Evolutionary conservation across 2,329 filamentous ascomycete genomes (phyloP).

Genomic region (Septoria linicola): DNA sequence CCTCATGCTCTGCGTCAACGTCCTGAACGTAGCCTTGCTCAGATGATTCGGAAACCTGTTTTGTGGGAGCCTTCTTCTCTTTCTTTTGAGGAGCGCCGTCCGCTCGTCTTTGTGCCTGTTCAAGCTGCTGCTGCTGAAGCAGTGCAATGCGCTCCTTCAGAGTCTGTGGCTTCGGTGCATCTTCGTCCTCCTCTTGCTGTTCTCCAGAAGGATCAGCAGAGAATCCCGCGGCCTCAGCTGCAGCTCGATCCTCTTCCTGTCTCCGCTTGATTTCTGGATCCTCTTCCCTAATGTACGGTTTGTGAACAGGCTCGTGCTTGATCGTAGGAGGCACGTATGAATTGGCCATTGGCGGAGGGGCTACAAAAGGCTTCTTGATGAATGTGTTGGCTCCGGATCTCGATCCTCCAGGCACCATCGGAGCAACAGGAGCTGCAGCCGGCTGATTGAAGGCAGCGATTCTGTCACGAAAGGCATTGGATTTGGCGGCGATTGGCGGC

Average conservation of each 20-base stretch:
- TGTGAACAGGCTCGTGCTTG: slow-evolving; percentile 59
- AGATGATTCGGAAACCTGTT: slow-evolving; percentile 59
- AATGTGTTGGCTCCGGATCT: slow-evolving; percentile 63
- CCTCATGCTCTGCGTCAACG: slow-evolving; percentile 41
- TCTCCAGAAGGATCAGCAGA: slow-evolving; percentile 39
- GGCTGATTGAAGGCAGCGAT: slow-evolving; percentile 97
- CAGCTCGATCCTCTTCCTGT: slow-evolving; percentile 64
- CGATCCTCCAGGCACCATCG: slow-evolving; percentile 74
- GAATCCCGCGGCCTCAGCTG: slow-evolving; percentile 67
- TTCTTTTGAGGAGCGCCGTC: slow-evolving; percentile 75
- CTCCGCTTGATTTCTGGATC: slow-evolving; percentile 66
- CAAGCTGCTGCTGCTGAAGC: slow-evolving; percentile 88
- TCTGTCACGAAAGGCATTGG: slow-evolving; percentile 87
- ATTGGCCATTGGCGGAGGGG: slow-evolving; percentile 88
- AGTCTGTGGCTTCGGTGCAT: slow-evolving; percentile 86
- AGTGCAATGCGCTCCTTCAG: slow-evolving; percentile 94
- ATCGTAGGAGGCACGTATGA: slow-evolving; percentile 82
- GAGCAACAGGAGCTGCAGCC: slow-evolving; percentile 79
- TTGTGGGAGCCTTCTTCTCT: slow-evolving; percentile 65
- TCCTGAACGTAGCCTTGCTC: slow-evolving; percentile 37
- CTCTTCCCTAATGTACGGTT: slow-evolving; percentile 82
- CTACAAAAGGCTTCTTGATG: slow-evolving; percentile 95
- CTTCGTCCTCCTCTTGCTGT: slow-evolving; percentile 61
- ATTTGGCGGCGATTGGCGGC: slow-evolving; percentile 64
- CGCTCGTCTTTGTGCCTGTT: slow-evolving; percentile 79